These are phyloP conservation scores for Clohesyomyces aquaticus DNA, from an alignment of 495 filamentous ascomycete genomes.

Conservation along the genomic window DNA sequence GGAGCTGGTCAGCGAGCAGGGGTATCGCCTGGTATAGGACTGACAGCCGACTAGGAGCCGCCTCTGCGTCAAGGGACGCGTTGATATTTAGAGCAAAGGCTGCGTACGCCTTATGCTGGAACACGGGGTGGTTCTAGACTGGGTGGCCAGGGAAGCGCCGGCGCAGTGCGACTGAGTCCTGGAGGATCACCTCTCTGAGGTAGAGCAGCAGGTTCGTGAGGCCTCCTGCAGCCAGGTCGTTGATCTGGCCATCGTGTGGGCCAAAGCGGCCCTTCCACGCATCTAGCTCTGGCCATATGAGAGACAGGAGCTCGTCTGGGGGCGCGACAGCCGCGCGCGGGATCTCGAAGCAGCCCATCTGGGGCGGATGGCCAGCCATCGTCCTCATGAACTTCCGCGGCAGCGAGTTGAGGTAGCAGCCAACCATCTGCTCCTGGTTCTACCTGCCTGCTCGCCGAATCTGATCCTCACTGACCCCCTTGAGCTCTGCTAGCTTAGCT, in stretches of 20 bases:
- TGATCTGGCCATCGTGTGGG: slow-evolving; percentile 7
- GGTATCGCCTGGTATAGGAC: slow-evolving; percentile 18
- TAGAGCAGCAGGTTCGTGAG: slow-evolving; percentile 24
- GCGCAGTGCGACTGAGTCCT: slow-evolving; percentile 17
- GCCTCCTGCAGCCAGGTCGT: slow-evolving; percentile 11
- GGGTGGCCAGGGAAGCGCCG: slow-evolving; percentile 14
- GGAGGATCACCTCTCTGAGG: slow-evolving; percentile 20
- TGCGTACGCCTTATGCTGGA: slow-evolving; percentile 18
- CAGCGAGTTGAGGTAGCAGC: slow-evolving; percentile 22
- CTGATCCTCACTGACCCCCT: slow-evolving; percentile 25
- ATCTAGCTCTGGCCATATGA: slow-evolving; percentile 19
- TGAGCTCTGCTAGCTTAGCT: slow-evolving; percentile 24
- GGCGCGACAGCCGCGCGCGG: slow-evolving; percentile 3
- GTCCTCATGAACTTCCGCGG: slow-evolving; percentile 21
- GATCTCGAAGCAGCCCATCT: slow-evolving; percentile 23
- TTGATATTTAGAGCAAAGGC: slow-evolving; percentile 4
- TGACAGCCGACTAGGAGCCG: slow-evolving; percentile 10
- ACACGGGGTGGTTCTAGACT: slow-evolving; percentile 23
- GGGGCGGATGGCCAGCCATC: slow-evolving; percentile 14
- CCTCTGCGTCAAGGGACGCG: slow-evolving; percentile 2
- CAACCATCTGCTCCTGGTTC: slow-evolving; percentile 28
- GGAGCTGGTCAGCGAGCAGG: slow-evolving; percentile 7
- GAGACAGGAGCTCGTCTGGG: slow-evolving; percentile 19
- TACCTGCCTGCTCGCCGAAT: slow-evolving; percentile 8
- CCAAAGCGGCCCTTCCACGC: background rate